Evolutionary conservation across 2,329 filamentous ascomycete species (phyloP).

Genomic region (Penicillium vulpinum): DNA sequence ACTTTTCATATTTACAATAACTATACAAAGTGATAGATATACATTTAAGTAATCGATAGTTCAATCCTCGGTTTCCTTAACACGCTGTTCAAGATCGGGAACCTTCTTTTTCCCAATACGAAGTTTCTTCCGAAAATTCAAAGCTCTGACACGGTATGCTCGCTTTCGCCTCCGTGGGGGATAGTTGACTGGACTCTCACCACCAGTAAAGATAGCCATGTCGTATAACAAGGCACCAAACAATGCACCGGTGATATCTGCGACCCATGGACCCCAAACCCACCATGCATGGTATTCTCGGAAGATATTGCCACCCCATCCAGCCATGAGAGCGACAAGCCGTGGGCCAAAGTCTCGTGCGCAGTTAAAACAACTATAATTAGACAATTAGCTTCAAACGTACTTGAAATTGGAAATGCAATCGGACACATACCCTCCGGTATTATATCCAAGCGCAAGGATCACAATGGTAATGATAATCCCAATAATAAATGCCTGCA

Average conservation of each 20-base stretch:
- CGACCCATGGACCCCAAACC: slow-evolving; percentile 39
- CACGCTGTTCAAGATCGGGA: slow-evolving; percentile 22
- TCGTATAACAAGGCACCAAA: slow-evolving; percentile 38
- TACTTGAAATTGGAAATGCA: neutral
- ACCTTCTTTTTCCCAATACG: slow-evolving; percentile 14
- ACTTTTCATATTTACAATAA: neutral
- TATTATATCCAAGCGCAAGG: slow-evolving; percentile 36
- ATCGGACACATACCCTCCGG: slow-evolving; percentile 28
- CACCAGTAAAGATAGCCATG: slow-evolving; percentile 40
- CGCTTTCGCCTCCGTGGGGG: slow-evolving; percentile 43
- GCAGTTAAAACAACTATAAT: slow-evolving; percentile 34
- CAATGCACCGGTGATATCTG: slow-evolving; percentile 34
- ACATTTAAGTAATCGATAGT: neutral
- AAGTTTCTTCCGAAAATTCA: slow-evolving; percentile 22
- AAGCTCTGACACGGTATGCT: slow-evolving; percentile 33
- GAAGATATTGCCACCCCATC: slow-evolving; percentile 33
- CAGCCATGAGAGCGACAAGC: slow-evolving; percentile 33
- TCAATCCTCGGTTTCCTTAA: slow-evolving; percentile 2
- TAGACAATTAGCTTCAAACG: neutral
- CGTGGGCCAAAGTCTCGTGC: slow-evolving; percentile 39
- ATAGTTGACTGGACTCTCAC: slow-evolving; percentile 44
- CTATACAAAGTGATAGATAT: neutral
- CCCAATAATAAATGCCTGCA: slow-evolving; percentile 35
- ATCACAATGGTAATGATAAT: slow-evolving; percentile 18
- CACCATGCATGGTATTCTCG: slow-evolving; percentile 33